A percentile compares a stretch with the other conserved stretches of the same genome.
These are phyloP conservation scores for Kwoniella europaea DNA, from an alignment of 768 basidiomycete species.

Conservation along the genomic window DNA sequence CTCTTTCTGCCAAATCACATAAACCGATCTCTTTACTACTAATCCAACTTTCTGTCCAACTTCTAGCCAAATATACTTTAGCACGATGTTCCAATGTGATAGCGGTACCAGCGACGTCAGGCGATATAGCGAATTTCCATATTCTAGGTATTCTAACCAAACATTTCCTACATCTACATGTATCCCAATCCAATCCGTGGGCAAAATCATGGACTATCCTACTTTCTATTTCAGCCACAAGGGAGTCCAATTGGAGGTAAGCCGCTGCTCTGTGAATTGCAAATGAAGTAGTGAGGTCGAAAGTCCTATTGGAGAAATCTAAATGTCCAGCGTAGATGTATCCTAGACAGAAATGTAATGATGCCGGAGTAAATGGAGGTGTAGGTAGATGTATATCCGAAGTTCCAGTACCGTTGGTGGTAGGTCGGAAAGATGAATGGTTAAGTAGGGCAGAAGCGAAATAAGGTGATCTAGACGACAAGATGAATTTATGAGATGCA, in stretches of 20 bases:
- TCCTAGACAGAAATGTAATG: conserved; percentile 89
- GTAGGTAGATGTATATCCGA: conserved; percentile 71
- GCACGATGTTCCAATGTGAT: conserved; percentile 72
- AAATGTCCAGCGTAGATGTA: conserved; percentile 96
- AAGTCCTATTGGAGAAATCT: conserved; percentile 86
- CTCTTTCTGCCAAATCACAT: conserved; percentile 70
- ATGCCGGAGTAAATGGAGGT: conserved; percentile 92
- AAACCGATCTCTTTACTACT: conserved; percentile 71
- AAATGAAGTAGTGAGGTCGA: conserved; percentile 90
- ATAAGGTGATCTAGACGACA: conserved; percentile 85
- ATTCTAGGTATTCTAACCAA: conserved; percentile 78
- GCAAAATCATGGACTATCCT: conserved; percentile 85
- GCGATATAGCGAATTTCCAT: conserved; percentile 75
- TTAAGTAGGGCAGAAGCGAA: conserved; percentile 79
- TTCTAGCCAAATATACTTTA: conserved; percentile 74
- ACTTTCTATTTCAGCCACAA: conserved; percentile 79
- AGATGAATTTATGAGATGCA: conserved; percentile 89
- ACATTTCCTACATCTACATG: conserved; percentile 83
- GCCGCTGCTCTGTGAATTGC: conserved; percentile 80
- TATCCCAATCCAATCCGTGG: conserved; percentile 86
- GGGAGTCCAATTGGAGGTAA: conserved; percentile 75
- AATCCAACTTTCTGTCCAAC: conserved; percentile 85
- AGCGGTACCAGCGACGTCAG: conserved; percentile 72
- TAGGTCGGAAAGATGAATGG: conserved; percentile 62
- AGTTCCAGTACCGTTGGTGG: neutral